Evolutionary conservation across 371 early-diverging fungal species (phyloP).

Genomic region (Lichtheimia ornata): DNA sequence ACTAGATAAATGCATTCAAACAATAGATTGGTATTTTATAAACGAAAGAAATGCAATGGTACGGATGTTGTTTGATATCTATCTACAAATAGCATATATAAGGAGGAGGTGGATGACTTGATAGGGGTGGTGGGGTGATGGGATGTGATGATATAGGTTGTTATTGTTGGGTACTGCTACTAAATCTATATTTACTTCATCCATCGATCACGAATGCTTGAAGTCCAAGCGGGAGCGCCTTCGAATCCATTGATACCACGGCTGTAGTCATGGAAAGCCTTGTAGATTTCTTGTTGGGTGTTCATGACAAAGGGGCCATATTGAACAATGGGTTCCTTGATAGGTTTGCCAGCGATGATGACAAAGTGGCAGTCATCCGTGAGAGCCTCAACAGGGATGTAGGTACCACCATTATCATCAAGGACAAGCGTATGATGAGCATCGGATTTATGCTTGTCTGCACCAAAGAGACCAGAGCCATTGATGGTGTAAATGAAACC

Average conservation of each 20-base stretch:
- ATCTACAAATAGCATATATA: too few relatives aligned
- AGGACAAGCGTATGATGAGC: conserved; percentile 59
- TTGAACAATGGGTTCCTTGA: conserved; percentile 57
- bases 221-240: conserved; percentile 48
- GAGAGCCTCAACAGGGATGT: conserved; percentile 45
- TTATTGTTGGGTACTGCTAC: neutral
- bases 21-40: too few relatives aligned
- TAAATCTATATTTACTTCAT: neutral
- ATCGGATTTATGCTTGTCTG: conserved; percentile 44
- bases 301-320: conserved; percentile 70
- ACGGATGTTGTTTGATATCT: too few relatives aligned
- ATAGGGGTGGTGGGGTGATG: too few relatives aligned
- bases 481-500: conserved; percentile 70
- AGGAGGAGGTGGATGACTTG: too few relatives aligned
- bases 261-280: conserved; percentile 57
- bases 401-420: conserved; percentile 44
- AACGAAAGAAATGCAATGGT: too few relatives aligned
- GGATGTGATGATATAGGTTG: neutral
- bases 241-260: conserved; percentile 57
- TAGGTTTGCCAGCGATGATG: conserved; percentile 61
- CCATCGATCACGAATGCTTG: conserved; percentile 28
- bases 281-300: conserved; percentile 50
- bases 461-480: conserved; percentile 60
- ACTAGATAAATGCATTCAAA: too few relatives aligned
- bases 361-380: conserved; percentile 61